A percentile compares a stretch with the other conserved stretches of the same genome.
Conservation (phyloP, 208 protist species). For the Crithidia sp. region DNA sequence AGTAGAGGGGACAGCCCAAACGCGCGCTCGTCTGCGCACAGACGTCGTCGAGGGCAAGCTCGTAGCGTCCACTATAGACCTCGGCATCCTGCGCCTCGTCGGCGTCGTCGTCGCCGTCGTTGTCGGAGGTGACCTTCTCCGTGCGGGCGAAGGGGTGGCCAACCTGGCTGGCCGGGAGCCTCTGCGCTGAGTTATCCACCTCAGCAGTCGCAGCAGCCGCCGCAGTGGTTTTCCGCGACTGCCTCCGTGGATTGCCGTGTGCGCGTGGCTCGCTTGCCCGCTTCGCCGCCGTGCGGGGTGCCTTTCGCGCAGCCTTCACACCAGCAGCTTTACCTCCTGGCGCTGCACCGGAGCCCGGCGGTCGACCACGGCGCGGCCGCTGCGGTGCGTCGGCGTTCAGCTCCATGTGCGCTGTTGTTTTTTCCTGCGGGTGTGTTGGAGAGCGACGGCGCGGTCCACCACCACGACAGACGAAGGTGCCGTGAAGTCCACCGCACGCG, state of each 20-base stretch:
- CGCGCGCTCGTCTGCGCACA: conserved; percentile 47
- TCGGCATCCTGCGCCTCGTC: conserved; percentile 17
- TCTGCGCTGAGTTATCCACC: not conserved
- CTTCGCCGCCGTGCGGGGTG: not conserved
- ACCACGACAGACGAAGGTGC: not conserved
- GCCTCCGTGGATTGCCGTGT: too few relatives aligned
- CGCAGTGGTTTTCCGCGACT: not conserved
- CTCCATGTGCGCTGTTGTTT: not conserved
- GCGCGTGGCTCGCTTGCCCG: not conserved
- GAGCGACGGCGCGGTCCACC: not conserved
- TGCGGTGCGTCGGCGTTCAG: not conserved
- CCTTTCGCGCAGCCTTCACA: not conserved
- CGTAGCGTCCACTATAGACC: conserved; percentile 24
- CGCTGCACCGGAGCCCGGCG: not conserved
- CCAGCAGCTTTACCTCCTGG: not conserved
- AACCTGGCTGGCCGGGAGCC: not conserved
- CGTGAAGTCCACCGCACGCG: not conserved
- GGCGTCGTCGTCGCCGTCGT: conserved; percentile 1
- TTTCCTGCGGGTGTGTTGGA: not conserved
- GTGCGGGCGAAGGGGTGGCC: not conserved
- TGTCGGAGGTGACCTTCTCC: not conserved
- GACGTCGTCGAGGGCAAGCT: conserved; percentile 32
- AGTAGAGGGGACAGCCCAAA: conserved; percentile 32
- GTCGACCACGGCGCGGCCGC: conserved; percentile 11
- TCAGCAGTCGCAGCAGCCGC: not conserved